Evolutionary conservation across 495 filamentous ascomycete genomes (phyloP).

Genomic region (Neurospora sp.): DNA sequence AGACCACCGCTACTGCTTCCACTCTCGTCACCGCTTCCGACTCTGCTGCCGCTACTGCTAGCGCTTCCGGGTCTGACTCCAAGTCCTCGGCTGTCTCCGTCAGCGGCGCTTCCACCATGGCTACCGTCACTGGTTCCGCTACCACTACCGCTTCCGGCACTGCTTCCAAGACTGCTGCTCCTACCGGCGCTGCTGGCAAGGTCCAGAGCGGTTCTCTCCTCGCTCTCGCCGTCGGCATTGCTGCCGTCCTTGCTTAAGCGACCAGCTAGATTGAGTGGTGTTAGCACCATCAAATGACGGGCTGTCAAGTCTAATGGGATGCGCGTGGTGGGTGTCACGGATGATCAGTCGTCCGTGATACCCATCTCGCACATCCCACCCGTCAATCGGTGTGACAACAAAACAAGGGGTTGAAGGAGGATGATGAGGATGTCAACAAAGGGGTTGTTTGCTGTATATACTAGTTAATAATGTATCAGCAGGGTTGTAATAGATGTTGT

Average conservation of each 20-base stretch:
- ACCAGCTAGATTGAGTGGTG: neutral
- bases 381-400: neutral
- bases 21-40: neutral
- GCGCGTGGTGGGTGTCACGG: neutral
- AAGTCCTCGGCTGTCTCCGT: neutral
- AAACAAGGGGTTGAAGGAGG: neutral
- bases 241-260: slow-evolving; percentile 10
- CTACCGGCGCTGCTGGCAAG: slow-evolving; percentile 2
- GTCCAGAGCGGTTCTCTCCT: slow-evolving; percentile 6
- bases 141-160: neutral
- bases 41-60: neutral
- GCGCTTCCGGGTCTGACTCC: neutral
- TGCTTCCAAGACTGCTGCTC: neutral
- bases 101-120: neutral
- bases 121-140: neutral
- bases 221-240: slow-evolving; percentile 9
- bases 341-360: neutral
- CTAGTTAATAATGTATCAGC: neutral
- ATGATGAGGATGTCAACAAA: neutral
- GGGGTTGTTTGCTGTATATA: neutral
- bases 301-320: neutral
- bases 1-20: slow-evolving; percentile 2
- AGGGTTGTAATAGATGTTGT: neutral
- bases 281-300: neutral
- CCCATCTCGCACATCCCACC: neutral